Evolutionary conservation across 148 eudicot genomes (phyloP).

Genomic region (Chenopodium berlandieri): DNA sequence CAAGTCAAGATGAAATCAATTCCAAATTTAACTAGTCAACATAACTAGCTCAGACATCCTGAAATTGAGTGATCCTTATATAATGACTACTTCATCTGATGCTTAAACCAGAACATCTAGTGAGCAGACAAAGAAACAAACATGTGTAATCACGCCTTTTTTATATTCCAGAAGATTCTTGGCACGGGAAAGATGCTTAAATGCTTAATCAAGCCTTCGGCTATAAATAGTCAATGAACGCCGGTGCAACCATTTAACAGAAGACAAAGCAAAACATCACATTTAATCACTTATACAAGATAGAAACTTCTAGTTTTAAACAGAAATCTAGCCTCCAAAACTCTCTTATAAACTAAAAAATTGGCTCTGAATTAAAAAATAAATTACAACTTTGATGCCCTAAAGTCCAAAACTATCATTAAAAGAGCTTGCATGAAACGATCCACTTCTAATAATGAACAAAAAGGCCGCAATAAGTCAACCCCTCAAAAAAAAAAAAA

Average conservation of each 20-base stretch:
- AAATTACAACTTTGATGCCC: background rate
- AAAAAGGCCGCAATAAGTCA: background rate
- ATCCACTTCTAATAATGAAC: background rate
- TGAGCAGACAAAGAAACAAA: background rate
- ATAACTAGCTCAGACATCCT: background rate
- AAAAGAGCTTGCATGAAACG: too few relatives aligned
- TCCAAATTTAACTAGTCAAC: background rate
- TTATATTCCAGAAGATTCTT: background rate
- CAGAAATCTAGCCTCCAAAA: background rate
- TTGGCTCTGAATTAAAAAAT: background rate
- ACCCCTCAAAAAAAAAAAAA: background rate
- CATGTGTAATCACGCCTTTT: background rate
- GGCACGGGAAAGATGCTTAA: background rate
- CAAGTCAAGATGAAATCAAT: background rate
- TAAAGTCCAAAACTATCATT: background rate
- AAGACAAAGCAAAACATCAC: background rate
- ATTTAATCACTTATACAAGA: background rate
- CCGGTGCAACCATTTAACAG: background rate
- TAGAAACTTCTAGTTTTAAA: background rate
- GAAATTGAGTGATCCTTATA: background rate
- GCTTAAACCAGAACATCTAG: background rate
- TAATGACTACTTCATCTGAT: background rate
- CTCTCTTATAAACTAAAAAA: background rate
- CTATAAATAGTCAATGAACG: background rate
- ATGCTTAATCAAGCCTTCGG: background rate